Evolutionary conservation across 441 rosid species (phyloP).

Genomic region (Eruca vesicaria): DNA sequence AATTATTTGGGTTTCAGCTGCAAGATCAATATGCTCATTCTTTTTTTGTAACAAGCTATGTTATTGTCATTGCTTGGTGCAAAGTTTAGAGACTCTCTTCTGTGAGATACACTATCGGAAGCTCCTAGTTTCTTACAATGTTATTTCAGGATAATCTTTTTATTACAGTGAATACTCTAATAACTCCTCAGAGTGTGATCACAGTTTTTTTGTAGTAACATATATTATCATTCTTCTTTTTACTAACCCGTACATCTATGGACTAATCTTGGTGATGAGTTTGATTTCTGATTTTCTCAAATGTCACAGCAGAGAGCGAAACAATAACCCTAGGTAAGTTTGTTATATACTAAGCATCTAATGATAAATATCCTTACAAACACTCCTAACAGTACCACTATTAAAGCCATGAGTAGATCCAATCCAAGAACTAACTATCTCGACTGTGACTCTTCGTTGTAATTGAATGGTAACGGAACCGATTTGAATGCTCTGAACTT

Average conservation of each 20-base stretch:
- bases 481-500: constrained; percentile 42
- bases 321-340: background rate
- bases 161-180: background rate
- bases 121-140: background rate
- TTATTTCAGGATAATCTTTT: background rate
- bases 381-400: background rate
- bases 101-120: background rate
- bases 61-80: constrained; percentile 13
- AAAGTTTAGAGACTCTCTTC: background rate
- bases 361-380: background rate
- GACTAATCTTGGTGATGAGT: background rate
- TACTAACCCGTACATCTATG: background rate
- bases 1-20: constrained; percentile 14
- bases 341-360: background rate
- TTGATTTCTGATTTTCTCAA: background rate
- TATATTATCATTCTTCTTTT: background rate
- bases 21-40: constrained; percentile 14
- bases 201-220: background rate
- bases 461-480: constrained; percentile 41
- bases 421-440: constrained; percentile 28
- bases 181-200: background rate
- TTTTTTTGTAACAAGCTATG: background rate
- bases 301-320: background rate
- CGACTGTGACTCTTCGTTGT: constrained; percentile 24
- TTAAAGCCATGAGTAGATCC: background rate